These are phyloP conservation scores for Carpinus viminea DNA, from an alignment of 306 rosid species.

Conservation along the genomic window DNA sequence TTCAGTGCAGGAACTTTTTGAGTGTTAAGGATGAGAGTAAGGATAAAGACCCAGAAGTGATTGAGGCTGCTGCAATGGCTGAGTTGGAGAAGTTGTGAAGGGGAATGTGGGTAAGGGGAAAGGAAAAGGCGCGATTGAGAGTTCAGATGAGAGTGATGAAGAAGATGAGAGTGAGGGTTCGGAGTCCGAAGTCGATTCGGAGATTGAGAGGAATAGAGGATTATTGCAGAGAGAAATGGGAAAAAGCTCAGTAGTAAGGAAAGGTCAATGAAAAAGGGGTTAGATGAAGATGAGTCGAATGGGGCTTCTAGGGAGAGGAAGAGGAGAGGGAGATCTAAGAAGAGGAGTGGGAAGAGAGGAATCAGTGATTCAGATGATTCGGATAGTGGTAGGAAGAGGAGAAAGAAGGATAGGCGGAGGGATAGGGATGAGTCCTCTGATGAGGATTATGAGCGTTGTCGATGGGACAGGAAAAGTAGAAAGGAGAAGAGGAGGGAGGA, in stretches of 20 bases:
- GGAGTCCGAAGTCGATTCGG: slow-evolving; percentile 72
- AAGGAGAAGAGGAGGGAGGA: slow-evolving; percentile 34
- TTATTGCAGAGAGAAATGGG: slow-evolving; percentile 66
- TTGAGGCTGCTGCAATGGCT: slow-evolving; percentile 52
- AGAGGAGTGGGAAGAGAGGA: slow-evolving; percentile 59
- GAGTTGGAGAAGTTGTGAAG: slow-evolving; percentile 69
- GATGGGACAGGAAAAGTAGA: slow-evolving; percentile 34
- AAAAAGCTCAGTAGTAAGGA: slow-evolving; percentile 48
- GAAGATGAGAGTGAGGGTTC: slow-evolving; percentile 70
- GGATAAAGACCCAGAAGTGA: slow-evolving; percentile 62
- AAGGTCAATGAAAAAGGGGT: slow-evolving; percentile 42
- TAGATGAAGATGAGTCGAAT: slow-evolving; percentile 48
- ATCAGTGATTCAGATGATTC: slow-evolving; percentile 69
- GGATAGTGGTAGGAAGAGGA: slow-evolving; percentile 45
- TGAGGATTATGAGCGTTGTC: background rate
- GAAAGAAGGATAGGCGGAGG: slow-evolving; percentile 40
- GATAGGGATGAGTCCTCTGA: background rate
- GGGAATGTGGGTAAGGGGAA: slow-evolving; percentile 48
- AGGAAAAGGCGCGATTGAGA: slow-evolving; percentile 37
- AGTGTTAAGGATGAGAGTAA: slow-evolving; percentile 62
- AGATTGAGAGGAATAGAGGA: slow-evolving; percentile 81
- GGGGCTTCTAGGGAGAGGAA: slow-evolving; percentile 51
- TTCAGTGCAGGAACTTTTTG: slow-evolving; percentile 85
- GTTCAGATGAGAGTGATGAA: slow-evolving; percentile 40
- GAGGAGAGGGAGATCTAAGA: slow-evolving; percentile 83